phyloP scores from a whole-genome alignment of 768 basidiomycete genomes.

The Tricholoma terreum region DNA sequence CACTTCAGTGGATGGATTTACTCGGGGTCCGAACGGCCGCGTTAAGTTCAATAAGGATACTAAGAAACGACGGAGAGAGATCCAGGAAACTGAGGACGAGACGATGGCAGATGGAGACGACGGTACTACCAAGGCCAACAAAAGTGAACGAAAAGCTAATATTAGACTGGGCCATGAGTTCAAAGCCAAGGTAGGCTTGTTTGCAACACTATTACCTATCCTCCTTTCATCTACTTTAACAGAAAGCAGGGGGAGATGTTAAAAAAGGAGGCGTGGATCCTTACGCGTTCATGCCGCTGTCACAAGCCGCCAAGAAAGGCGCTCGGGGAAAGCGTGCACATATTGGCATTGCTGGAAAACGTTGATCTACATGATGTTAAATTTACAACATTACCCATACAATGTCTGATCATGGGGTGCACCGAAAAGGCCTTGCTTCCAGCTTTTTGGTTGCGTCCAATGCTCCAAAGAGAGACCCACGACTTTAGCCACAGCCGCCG shows the following conservation, averaged over 20 bases:
- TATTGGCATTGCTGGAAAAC: slow-evolving; percentile 64
- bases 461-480: slow-evolving; percentile 31
- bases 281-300: slow-evolving; percentile 85
- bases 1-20: slow-evolving; percentile 87
- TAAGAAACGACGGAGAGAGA: slow-evolving; percentile 82
- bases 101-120: slow-evolving; percentile 75
- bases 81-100: slow-evolving; percentile 60
- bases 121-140: slow-evolving; percentile 39
- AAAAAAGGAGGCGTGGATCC: slow-evolving; percentile 87
- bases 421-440: slow-evolving; percentile 69
- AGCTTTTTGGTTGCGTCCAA: slow-evolving; percentile 68
- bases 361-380: slow-evolving; percentile 26
- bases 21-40: slow-evolving; percentile 75
- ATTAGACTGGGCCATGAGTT: slow-evolving; percentile 78
- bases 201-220: neutral
- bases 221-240: slow-evolving; percentile 14
- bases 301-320: slow-evolving; percentile 75
- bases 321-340: slow-evolving; percentile 32
- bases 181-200: slow-evolving; percentile 80
- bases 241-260: slow-evolving; percentile 95
- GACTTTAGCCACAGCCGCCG: slow-evolving; percentile 49
- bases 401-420: slow-evolving; percentile 69
- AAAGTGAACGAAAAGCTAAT: slow-evolving; percentile 52
- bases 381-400: slow-evolving; percentile 47
- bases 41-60: slow-evolving; percentile 97